Evolutionary conservation across 495 filamentous ascomycete species (phyloP).

Genomic region (Xylaria acuta): DNA sequence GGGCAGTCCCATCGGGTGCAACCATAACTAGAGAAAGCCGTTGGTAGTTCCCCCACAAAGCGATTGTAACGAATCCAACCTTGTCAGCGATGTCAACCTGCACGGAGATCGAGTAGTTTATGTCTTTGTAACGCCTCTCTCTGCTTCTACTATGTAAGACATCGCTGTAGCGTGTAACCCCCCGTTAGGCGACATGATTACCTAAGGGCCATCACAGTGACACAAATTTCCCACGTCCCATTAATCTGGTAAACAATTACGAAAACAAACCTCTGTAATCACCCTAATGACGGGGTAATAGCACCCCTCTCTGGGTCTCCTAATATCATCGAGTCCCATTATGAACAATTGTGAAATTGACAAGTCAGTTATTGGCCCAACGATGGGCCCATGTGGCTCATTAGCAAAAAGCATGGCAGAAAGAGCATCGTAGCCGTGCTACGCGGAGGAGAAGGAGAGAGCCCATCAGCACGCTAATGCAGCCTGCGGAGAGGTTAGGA

Average conservation of each 20-base stretch:
- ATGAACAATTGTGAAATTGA: slow-evolving; percentile 22
- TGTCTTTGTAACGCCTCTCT: background rate
- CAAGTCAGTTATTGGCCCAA: slow-evolving; percentile 24
- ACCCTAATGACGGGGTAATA: background rate
- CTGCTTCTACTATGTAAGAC: background rate
- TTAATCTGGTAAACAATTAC: background rate
- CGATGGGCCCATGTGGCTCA: slow-evolving; percentile 16
- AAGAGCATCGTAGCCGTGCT: slow-evolving; percentile 11
- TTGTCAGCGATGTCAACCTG: background rate
- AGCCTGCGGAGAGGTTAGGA: slow-evolving; percentile 24
- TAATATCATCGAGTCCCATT: slow-evolving; percentile 11
- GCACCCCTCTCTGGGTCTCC: background rate
- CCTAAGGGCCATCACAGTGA: background rate
- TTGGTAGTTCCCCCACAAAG: slow-evolving; percentile 17
- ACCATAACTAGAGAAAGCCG: slow-evolving; percentile 13
- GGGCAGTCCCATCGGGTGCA: slow-evolving; percentile 7
- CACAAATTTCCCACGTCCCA: slow-evolving; percentile 1
- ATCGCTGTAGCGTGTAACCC: background rate
- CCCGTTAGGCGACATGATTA: background rate
- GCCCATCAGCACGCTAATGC: slow-evolving; percentile 25
- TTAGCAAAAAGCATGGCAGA: slow-evolving; percentile 4
- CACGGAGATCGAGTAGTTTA: background rate
- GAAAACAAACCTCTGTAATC: background rate
- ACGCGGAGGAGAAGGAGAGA: background rate
- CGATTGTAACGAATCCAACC: background rate